Conservation (phyloP, 345 rosid genomes). For the Cardamine chenopodiifolia region DNA sequence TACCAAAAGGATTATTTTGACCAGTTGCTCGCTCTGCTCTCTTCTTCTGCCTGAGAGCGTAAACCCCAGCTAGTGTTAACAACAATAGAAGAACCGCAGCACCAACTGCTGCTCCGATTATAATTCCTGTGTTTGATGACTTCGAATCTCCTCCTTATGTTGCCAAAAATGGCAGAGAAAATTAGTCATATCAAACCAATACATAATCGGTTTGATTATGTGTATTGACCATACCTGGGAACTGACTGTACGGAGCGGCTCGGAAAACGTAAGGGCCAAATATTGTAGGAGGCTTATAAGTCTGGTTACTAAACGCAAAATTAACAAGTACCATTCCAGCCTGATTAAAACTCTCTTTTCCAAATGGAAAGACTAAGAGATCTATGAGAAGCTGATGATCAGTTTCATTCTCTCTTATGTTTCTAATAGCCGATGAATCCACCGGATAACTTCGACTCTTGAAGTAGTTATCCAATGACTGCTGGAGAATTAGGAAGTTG, state of each 20-base stretch:
- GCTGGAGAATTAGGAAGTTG: constrained; percentile 46
- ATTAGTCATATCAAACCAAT: background rate
- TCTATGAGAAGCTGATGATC: constrained; percentile 51
- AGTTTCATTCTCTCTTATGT: constrained; percentile 54
- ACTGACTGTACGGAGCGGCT: constrained; percentile 44
- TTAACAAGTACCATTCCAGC: constrained; percentile 49
- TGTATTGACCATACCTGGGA: constrained; percentile 52
- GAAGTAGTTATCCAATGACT: constrained; percentile 35
- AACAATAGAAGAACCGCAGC: constrained; percentile 55
- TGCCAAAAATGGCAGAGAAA: background rate
- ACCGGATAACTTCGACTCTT: constrained; percentile 53
- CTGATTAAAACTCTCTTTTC: constrained; percentile 52
- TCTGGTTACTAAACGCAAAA: constrained; percentile 64
- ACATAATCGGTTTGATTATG: background rate
- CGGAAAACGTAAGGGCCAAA: constrained; percentile 69
- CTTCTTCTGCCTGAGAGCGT: constrained; percentile 69
- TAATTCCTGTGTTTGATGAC: constrained; percentile 52
- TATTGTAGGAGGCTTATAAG: constrained; percentile 54
- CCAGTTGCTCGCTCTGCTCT: constrained; percentile 68
- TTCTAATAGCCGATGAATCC: constrained; percentile 58
- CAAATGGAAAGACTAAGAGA: constrained; percentile 60
- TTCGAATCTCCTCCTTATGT: constrained; percentile 35
- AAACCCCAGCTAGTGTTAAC: constrained; percentile 63
- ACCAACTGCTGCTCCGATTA: constrained; percentile 75
- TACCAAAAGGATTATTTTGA: constrained; percentile 77